Evolutionary conservation across 163 green algal species (phyloP).

Genomic region (Chloroidium sp.): DNA sequence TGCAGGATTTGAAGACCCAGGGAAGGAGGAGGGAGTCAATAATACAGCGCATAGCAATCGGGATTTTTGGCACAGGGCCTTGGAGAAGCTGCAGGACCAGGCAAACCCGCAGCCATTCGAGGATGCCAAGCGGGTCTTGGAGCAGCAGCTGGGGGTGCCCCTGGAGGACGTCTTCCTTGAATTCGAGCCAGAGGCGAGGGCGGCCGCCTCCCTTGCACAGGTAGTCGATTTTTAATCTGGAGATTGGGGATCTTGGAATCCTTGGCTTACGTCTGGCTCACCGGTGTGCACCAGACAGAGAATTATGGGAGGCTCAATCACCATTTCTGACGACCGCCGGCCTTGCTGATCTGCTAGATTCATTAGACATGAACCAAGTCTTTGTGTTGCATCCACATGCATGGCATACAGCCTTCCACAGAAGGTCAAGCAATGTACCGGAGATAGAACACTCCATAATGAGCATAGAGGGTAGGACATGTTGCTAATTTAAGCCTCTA

Average conservation of each 20-base stretch:
- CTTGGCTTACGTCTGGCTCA: neutral
- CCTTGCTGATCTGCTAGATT: neutral
- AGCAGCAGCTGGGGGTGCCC: constrained; percentile 33
- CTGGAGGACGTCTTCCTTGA: constrained; percentile 42
- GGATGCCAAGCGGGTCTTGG: constrained; percentile 38
- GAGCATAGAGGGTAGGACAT: too few relatives aligned
- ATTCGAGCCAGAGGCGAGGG: constrained; percentile 57
- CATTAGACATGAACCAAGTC: neutral
- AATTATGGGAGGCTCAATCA: neutral
- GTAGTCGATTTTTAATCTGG: constrained; percentile 10
- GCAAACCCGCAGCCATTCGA: constrained; percentile 42
- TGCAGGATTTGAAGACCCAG: too few relatives aligned
- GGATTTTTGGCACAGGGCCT: constrained; percentile 13
- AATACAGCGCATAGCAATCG: too few relatives aligned
- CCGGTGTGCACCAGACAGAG: neutral
- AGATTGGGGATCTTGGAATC: too few relatives aligned
- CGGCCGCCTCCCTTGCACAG: constrained; percentile 84
- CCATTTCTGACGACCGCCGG: neutral
- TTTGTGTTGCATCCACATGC: neutral
- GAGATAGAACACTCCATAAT: too few relatives aligned
- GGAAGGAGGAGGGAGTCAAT: too few relatives aligned
- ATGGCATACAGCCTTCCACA: neutral
- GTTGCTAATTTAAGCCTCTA: too few relatives aligned
- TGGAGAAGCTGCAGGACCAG: constrained; percentile 70
- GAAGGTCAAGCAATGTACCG: too few relatives aligned